phyloP scores from a whole-genome alignment of 2,329 filamentous ascomycete genomes.

The Monosporascus sp. region DNA sequence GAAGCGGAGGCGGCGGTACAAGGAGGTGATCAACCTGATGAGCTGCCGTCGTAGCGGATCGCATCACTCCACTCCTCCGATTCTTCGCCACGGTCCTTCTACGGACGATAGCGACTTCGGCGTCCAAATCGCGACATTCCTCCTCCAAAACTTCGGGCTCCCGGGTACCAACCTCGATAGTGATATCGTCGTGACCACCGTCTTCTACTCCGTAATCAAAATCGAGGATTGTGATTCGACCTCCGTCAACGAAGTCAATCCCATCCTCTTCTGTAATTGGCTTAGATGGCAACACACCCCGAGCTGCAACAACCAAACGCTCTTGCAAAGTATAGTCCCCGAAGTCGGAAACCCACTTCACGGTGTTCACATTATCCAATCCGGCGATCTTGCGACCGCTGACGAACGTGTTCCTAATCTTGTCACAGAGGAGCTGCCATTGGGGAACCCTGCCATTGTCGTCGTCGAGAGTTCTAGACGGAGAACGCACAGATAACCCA shows the following conservation, averaged over 20 bases:
- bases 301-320: slow-evolving; percentile 65
- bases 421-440: slow-evolving; percentile 66
- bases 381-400: slow-evolving; percentile 61
- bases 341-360: slow-evolving; percentile 66
- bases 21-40: slow-evolving; percentile 21
- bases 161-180: slow-evolving; percentile 69
- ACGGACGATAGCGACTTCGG: slow-evolving; percentile 74
- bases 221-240: slow-evolving; percentile 67
- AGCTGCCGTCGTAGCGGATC: slow-evolving; percentile 41
- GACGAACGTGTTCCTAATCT: slow-evolving; percentile 65
- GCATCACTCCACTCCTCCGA: slow-evolving; percentile 46
- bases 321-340: slow-evolving; percentile 45
- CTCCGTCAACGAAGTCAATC: slow-evolving; percentile 72
- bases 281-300: slow-evolving; percentile 58
- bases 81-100: slow-evolving; percentile 65
- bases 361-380: slow-evolving; percentile 60
- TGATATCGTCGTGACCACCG: slow-evolving; percentile 53
- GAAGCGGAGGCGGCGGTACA: slow-evolving; percentile 27
- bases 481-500: slow-evolving; percentile 36
- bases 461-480: slow-evolving; percentile 31
- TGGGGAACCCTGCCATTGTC: slow-evolving; percentile 47
- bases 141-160: slow-evolving; percentile 68
- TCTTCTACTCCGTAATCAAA: slow-evolving; percentile 61
- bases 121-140: slow-evolving; percentile 67
- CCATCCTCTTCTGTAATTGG: slow-evolving; percentile 63